A percentile compares a stretch with the other conserved stretches of the same genome.
Evolutionary conservation across 495 filamentous ascomycete genomes (phyloP).

Genomic region (Lineolata rhizophorae): DNA sequence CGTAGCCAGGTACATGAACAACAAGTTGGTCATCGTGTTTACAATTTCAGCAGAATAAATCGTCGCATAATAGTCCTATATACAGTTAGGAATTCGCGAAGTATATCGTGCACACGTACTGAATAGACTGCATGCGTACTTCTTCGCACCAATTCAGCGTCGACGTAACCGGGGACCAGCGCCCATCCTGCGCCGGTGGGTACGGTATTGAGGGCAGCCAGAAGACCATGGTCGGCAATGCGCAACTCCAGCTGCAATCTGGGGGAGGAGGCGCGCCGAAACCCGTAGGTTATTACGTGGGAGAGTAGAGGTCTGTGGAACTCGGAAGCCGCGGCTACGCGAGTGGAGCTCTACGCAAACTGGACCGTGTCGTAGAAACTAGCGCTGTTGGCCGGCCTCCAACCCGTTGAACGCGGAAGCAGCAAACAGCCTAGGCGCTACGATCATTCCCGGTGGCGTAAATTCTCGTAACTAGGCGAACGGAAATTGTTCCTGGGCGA

Average conservation of each 20-base stretch:
- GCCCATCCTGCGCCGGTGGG: constrained; percentile 41
- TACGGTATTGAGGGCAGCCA: constrained; percentile 46
- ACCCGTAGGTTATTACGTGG: too few relatives aligned
- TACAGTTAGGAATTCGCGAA: constrained; percentile 1
- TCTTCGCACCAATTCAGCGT: constrained; percentile 92
- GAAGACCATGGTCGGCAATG: constrained; percentile 15
- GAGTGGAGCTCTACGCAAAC: too few relatives aligned
- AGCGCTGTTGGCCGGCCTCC: too few relatives aligned
- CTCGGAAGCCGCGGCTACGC: too few relatives aligned
- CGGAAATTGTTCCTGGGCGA: too few relatives aligned
- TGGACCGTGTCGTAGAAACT: constrained; percentile 1
- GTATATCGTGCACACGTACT: neutral
- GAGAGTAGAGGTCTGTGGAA: too few relatives aligned
- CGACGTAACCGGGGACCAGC: constrained; percentile 71
- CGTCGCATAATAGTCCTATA: constrained; percentile 21
- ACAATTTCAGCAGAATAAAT: constrained; percentile 21
- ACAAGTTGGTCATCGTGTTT: constrained; percentile 21
- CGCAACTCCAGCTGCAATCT: too few relatives aligned
- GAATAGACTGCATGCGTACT: constrained; percentile 31
- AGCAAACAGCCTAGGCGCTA: too few relatives aligned
- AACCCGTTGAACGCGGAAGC: too few relatives aligned
- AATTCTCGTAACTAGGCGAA: too few relatives aligned
- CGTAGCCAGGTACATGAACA: constrained; percentile 18
- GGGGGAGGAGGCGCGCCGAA: too few relatives aligned
- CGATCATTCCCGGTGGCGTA: too few relatives aligned